Conservation (phyloP, 2,329 filamentous ascomycete genomes). For the Neurospora crassa region DNA sequence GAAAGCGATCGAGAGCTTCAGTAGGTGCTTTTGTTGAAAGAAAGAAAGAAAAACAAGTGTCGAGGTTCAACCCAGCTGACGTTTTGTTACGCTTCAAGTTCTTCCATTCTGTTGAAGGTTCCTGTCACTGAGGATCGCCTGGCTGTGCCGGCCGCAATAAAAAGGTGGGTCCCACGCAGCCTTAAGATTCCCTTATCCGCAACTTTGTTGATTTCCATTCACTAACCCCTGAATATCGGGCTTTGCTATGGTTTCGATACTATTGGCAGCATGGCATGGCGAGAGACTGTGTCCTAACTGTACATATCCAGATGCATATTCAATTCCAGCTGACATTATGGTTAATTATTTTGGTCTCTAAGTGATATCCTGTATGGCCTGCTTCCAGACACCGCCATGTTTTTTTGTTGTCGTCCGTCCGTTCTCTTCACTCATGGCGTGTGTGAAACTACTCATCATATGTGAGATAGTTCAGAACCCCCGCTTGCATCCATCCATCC, state of each 20-base stretch:
- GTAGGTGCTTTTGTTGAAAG: background rate
- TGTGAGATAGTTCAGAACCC: background rate
- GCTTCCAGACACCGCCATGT: background rate
- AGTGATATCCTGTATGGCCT: background rate
- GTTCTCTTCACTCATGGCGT: background rate
- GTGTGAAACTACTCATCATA: background rate
- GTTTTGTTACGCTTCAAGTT: background rate
- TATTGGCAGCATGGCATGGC: background rate
- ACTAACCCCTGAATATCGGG: background rate
- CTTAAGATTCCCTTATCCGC: background rate
- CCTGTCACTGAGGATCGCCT: background rate
- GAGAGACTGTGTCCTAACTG: background rate
- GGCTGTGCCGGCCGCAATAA: background rate
- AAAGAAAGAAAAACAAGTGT: background rate
- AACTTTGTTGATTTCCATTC: background rate
- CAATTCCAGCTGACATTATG: background rate
- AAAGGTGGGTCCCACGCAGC: background rate
- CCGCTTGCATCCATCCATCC: background rate
- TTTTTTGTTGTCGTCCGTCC: background rate
- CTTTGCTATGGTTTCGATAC: background rate
- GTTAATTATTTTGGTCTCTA: background rate
- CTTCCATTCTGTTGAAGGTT: background rate
- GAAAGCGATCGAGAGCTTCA: background rate
- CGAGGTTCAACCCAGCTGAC: background rate
- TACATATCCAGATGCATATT: background rate